Conservation (phyloP, 371 early-diverging fungal species). For the Mortierella sp. region DNA sequence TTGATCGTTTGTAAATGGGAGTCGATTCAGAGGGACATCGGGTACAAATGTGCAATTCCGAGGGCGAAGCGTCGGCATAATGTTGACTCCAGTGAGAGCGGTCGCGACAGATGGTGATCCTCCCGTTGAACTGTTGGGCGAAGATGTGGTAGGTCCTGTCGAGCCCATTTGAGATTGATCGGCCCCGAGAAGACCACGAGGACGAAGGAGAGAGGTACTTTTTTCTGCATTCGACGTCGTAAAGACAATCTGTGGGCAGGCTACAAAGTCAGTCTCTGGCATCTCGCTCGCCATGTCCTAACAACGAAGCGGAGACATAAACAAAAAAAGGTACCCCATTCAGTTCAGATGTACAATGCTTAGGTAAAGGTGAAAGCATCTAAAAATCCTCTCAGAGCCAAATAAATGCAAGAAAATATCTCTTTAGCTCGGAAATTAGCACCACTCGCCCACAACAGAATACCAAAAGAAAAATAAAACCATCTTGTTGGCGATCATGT, state of each 20-base stretch:
- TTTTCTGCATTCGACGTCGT: constrained; percentile 27
- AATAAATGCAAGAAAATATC: background rate
- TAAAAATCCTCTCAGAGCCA: background rate
- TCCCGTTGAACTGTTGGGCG: background rate
- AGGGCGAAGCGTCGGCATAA: constrained; percentile 33
- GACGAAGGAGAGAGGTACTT: constrained; percentile 19
- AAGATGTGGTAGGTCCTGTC: background rate
- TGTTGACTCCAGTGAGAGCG: background rate
- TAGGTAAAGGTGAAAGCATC: background rate
- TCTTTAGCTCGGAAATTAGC: background rate
- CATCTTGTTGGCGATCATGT: background rate
- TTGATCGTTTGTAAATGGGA: constrained; percentile 63
- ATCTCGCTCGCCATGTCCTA: constrained; percentile 56
- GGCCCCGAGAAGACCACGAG: constrained; percentile 42
- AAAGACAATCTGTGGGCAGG: constrained; percentile 44
- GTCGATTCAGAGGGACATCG: constrained; percentile 51
- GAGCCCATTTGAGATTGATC: constrained; percentile 46
- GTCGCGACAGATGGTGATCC: background rate
- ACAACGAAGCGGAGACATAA: background rate
- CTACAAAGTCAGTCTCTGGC: constrained; percentile 52
- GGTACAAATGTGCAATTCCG: constrained; percentile 40
- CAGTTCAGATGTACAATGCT: background rate
- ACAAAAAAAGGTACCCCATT: background rate
- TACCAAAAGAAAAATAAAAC: background rate
- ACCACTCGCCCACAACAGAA: background rate